A percentile compares a stretch with the other conserved stretches of the same genome.
These are phyloP conservation scores for Beauveria brongniartii DNA, from an alignment of 2,329 filamentous ascomycete species.

Conservation along the genomic window DNA sequence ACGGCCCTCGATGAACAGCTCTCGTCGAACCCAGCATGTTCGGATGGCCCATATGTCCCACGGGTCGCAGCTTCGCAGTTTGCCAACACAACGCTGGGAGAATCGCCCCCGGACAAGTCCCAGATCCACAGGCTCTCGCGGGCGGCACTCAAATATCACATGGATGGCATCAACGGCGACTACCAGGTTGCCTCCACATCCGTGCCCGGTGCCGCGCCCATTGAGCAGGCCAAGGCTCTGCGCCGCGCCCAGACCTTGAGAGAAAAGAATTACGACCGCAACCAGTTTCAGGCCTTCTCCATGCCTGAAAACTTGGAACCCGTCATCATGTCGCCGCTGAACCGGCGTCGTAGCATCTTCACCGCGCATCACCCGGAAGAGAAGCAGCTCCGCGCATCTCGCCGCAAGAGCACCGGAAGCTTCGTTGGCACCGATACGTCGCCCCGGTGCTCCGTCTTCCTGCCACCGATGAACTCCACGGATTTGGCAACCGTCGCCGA, in stretches of 20 bases:
- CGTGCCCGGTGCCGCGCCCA: slow-evolving; percentile 23
- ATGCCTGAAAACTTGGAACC: slow-evolving; percentile 4
- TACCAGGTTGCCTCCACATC: slow-evolving; percentile 14
- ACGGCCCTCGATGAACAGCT: neutral
- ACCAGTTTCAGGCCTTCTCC: slow-evolving; percentile 34
- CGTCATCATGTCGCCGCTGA: neutral
- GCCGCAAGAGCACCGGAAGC: slow-evolving; percentile 32
- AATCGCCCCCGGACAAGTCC: slow-evolving; percentile 27
- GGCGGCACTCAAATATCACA: slow-evolving; percentile 32
- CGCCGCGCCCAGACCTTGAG: slow-evolving; percentile 30
- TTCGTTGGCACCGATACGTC: slow-evolving; percentile 15
- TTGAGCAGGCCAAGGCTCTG: slow-evolving; percentile 28
- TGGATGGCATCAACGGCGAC: slow-evolving; percentile 22
- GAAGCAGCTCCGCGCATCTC: slow-evolving; percentile 14
- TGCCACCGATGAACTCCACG: slow-evolving; percentile 1
- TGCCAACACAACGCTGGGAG: slow-evolving; percentile 42
- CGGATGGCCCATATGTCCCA: slow-evolving; percentile 35
- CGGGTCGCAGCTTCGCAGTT: slow-evolving; percentile 48
- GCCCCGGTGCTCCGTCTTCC: slow-evolving; percentile 7
- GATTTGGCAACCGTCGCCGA: slow-evolving; percentile 19
- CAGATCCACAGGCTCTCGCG: slow-evolving; percentile 36
- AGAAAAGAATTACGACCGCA: slow-evolving; percentile 31
- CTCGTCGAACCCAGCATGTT: neutral
- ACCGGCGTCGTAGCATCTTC: neutral
- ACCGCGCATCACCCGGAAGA: slow-evolving; percentile 9